Evolutionary conservation across 495 filamentous ascomycete genomes (phyloP).

Genomic region (Neurospora terricola): DNA sequence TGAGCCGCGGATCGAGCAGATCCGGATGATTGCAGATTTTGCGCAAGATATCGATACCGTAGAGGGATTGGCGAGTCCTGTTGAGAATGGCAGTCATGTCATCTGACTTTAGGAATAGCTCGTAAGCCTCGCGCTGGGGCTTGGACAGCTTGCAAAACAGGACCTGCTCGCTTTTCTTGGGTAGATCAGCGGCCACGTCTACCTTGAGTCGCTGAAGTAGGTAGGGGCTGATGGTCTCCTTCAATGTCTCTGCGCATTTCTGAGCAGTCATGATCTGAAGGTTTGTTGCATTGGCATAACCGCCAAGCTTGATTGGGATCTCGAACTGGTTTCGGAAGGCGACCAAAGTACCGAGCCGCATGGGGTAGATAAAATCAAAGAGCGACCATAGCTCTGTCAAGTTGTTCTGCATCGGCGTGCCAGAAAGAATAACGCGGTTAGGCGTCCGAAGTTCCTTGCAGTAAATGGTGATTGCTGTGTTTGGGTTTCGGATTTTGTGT

Average conservation of each 20-base stretch:
- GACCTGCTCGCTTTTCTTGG: conserved; percentile 89
- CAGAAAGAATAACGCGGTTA: conserved; percentile 86
- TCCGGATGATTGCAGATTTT: conserved; percentile 99
- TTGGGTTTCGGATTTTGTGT: conserved; percentile 94
- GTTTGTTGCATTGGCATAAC: conserved; percentile 88
- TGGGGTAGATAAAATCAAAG: conserved; percentile 93
- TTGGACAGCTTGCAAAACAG: conserved; percentile 87
- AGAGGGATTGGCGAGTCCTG: conserved; percentile 67
- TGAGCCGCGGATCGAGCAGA: conserved; percentile 55
- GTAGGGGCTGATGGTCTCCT: conserved; percentile 84
- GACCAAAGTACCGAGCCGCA: conserved; percentile 85
- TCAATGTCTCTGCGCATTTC: conserved; percentile 81
- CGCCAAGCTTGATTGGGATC: conserved; percentile 80
- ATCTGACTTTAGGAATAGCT: conserved; percentile 66
- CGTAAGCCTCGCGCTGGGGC: conserved; percentile 65
- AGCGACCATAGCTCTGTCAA: conserved; percentile 97
- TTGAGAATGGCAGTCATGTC: conserved; percentile 71
- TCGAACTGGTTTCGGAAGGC: conserved; percentile 85
- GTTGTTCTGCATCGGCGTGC: conserved; percentile 97
- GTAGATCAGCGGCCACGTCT: conserved; percentile 86
- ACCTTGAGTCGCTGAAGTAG: conserved; percentile 88
- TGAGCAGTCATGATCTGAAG: conserved; percentile 85
- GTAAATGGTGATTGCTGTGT: conserved; percentile 81
- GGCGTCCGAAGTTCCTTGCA: conserved; percentile 84
- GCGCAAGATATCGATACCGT: conserved; percentile 80